phyloP scores from a whole-genome alignment of 2,329 filamentous ascomycete species.

The Elsinoe necatrix region DNA sequence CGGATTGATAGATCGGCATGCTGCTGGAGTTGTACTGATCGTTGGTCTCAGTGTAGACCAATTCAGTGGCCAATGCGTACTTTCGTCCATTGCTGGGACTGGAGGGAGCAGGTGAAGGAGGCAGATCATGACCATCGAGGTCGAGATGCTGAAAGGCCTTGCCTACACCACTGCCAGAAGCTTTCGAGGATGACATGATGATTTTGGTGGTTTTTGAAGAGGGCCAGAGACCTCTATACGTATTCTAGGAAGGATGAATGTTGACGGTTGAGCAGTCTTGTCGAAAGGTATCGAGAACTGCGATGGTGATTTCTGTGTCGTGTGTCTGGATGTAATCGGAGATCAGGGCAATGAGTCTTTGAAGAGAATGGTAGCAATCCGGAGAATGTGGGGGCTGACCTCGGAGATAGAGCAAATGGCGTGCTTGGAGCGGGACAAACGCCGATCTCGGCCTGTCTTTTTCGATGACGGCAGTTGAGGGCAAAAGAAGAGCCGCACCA shows the following conservation, averaged over 20 bases:
- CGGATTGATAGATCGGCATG: slow-evolving; percentile 93
- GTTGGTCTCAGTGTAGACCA: slow-evolving; percentile 91
- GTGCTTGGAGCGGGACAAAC: not conserved
- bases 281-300: not conserved
- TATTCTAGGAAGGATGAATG: not conserved
- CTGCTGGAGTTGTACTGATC: slow-evolving; percentile 97
- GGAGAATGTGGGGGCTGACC: slow-evolving; percentile 2
- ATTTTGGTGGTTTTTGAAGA: slow-evolving; percentile 22
- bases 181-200: slow-evolving; percentile 23
- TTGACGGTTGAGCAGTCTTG: not conserved
- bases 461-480: not conserved
- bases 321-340: not conserved
- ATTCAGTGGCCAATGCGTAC: slow-evolving; percentile 89
- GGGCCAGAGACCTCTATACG: slow-evolving; percentile 27
- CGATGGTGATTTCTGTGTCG: not conserved
- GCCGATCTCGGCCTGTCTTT: not conserved
- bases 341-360: not conserved
- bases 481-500: not conserved
- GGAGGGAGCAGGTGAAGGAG: slow-evolving; percentile 86
- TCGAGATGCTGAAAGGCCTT: slow-evolving; percentile 52
- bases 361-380: not conserved
- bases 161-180: slow-evolving; percentile 29
- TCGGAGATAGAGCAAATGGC: not conserved
- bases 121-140: slow-evolving; percentile 73
- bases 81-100: slow-evolving; percentile 77